Percentiles rank a stretch among this genome's conserved stretches.
These are phyloP conservation scores for Colletotrichum sp. DNA, from an alignment of 2,329 filamentous ascomycete species.

Conservation along the genomic window DNA sequence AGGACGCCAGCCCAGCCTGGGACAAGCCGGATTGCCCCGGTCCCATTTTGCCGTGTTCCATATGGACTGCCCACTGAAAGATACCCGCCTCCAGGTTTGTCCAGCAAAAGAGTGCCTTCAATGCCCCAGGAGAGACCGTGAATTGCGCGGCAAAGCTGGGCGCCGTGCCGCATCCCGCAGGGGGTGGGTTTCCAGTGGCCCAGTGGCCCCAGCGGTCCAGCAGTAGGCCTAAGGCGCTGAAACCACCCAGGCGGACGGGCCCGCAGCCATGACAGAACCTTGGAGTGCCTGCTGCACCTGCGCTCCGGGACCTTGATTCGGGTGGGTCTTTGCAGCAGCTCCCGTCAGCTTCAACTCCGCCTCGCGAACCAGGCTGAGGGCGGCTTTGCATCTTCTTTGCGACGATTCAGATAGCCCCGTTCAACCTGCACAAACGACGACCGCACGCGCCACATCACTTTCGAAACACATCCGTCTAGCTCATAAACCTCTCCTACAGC, in stretches of 20 bases:
- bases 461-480: neutral
- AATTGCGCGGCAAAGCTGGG: constrained; percentile 6
- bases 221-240: neutral
- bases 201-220: neutral
- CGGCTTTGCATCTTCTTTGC: neutral
- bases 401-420: neutral
- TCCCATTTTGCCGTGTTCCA: neutral
- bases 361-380: neutral
- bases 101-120: neutral
- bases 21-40: constrained; percentile 16
- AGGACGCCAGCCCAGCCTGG: constrained; percentile 8
- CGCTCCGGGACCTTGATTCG: neutral
- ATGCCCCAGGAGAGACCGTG: neutral
- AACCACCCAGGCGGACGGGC: neutral
- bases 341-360: neutral
- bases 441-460: neutral
- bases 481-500: neutral
- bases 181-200: neutral
- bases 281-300: neutral
- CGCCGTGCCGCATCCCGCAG: constrained; percentile 2
- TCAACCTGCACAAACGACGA: neutral
- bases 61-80: neutral
- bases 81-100: neutral
- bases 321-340: neutral
- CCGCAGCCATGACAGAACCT: neutral